These are phyloP conservation scores for Cytospora mali DNA, from an alignment of 2,329 filamentous ascomycete genomes.

Conservation along the genomic window DNA sequence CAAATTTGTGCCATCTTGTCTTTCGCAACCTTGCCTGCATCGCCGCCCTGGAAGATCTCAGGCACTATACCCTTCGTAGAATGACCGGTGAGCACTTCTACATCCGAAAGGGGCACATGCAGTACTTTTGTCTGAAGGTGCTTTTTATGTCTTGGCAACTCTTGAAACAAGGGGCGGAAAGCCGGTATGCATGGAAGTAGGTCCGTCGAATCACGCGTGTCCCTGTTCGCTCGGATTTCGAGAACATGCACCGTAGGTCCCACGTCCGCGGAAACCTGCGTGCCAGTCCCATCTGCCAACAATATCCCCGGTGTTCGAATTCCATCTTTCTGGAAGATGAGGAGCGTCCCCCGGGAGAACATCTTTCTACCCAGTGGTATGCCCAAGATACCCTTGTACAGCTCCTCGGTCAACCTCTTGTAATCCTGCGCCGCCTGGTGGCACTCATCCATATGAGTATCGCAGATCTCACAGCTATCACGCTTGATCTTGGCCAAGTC, in stretches of 20 bases:
- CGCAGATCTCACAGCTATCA: slow-evolving; percentile 80
- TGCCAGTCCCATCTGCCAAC: slow-evolving; percentile 72
- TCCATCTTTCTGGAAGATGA: slow-evolving; percentile 85
- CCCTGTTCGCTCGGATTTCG: slow-evolving; percentile 70
- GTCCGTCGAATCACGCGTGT: slow-evolving; percentile 77
- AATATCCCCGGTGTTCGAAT: slow-evolving; percentile 81
- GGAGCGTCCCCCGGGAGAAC: slow-evolving; percentile 73
- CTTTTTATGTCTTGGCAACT: slow-evolving; percentile 65
- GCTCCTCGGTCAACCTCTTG: slow-evolving; percentile 75
- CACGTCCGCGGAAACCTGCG: slow-evolving; percentile 52
- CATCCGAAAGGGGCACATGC: slow-evolving; percentile 72
- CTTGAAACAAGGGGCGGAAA: slow-evolving; percentile 69
- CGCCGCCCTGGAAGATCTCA: slow-evolving; percentile 58
- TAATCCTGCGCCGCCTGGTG: slow-evolving; percentile 82
- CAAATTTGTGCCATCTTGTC: slow-evolving; percentile 71
- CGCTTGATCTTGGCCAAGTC: slow-evolving; percentile 89
- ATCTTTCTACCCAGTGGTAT: slow-evolving; percentile 83
- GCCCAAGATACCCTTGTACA: slow-evolving; percentile 75
- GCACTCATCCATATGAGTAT: slow-evolving; percentile 75
- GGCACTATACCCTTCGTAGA: slow-evolving; percentile 61
- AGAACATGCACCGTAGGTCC: slow-evolving; percentile 75
- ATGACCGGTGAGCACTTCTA: slow-evolving; percentile 83
- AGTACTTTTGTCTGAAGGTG: slow-evolving; percentile 69
- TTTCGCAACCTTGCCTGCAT: slow-evolving; percentile 57
- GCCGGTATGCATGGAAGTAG: slow-evolving; percentile 78